These are phyloP conservation scores for Neopestalotiopsis sp. DNA, from an alignment of 2,329 filamentous ascomycete species.

Conservation along the genomic window DNA sequence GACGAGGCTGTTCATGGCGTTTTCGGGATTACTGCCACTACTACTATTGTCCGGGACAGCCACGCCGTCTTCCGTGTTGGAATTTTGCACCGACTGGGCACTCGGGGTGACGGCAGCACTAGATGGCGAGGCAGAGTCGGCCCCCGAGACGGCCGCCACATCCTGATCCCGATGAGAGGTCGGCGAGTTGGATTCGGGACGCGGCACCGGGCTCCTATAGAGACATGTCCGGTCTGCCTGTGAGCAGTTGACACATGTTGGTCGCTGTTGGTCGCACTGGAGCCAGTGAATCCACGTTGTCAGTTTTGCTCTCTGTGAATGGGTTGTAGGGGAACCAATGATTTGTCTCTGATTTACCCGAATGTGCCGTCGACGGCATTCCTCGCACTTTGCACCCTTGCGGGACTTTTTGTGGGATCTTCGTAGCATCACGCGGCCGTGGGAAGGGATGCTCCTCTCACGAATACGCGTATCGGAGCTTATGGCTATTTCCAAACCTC, in stretches of 20 bases:
- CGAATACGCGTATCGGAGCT: no score
- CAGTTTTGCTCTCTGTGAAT: not conserved
- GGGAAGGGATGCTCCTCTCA: no score
- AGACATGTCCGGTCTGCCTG: conserved; percentile 10
- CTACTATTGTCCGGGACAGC: no score
- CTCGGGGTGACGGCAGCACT: not conserved
- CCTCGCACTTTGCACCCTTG: conserved; percentile 19
- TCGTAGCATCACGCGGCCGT: conserved; percentile 7
- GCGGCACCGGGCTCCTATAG: not conserved
- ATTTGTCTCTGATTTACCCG: not conserved
- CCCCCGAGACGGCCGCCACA: not conserved
- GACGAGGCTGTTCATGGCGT: not conserved
- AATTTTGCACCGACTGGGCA: not conserved
- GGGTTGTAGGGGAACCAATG: not conserved
- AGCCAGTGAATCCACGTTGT: no score
- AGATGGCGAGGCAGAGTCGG: no score
- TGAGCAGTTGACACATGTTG: conserved; percentile 14
- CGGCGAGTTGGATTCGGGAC: not conserved
- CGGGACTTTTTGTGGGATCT: conserved; percentile 16
- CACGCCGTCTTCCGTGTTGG: not conserved
- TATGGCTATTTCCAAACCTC: no score
- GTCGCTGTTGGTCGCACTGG: conserved; percentile 13
- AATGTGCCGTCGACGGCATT: conserved; percentile 18
- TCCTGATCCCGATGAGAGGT: not conserved
- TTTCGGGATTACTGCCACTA: no score